Evolutionary conservation across 768 basidiomycete genomes (phyloP).

Genomic region (Galerina sulciceps): DNA sequence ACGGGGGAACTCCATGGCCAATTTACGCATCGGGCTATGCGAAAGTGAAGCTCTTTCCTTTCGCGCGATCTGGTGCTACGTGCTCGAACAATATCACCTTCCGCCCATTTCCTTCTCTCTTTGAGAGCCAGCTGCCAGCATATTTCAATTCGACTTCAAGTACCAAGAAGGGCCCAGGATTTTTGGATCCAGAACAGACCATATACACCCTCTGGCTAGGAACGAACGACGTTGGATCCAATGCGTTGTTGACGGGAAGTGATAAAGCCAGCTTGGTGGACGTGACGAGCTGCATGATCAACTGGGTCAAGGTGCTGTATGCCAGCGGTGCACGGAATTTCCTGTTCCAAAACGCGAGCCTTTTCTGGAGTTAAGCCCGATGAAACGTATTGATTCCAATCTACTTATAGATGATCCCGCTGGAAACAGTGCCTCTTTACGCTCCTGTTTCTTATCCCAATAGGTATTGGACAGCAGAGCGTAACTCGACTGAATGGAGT

Average conservation of each 20-base stretch:
- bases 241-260: conserved; percentile 56
- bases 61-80: conserved; percentile 64
- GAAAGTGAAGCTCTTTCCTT: conserved; percentile 54
- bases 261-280: conserved; percentile 59
- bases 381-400: neutral
- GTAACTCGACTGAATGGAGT: conserved; percentile 63
- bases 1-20: conserved; percentile 62
- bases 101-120: conserved; percentile 60
- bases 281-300: conserved; percentile 59
- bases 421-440: conserved; percentile 54
- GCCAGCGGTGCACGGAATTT: conserved; percentile 66
- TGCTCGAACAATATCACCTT: conserved; percentile 68
- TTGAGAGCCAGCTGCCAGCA: conserved; percentile 59
- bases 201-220: conserved; percentile 74
- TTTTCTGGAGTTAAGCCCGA: no score
- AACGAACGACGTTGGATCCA: conserved; percentile 64
- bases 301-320: conserved; percentile 63
- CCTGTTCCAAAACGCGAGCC: conserved; percentile 63
- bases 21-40: conserved; percentile 62
- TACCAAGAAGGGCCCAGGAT: conserved; percentile 22
- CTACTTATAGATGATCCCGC: conserved; percentile 54
- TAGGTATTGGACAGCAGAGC: conserved; percentile 49
- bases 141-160: conserved; percentile 39
- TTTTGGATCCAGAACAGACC: conserved; percentile 47
- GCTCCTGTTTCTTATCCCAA: conserved; percentile 49